These are phyloP conservation scores for Aegilops speltoides DNA, from an alignment of 176 grass and related monocot species.

Conservation along the genomic window DNA sequence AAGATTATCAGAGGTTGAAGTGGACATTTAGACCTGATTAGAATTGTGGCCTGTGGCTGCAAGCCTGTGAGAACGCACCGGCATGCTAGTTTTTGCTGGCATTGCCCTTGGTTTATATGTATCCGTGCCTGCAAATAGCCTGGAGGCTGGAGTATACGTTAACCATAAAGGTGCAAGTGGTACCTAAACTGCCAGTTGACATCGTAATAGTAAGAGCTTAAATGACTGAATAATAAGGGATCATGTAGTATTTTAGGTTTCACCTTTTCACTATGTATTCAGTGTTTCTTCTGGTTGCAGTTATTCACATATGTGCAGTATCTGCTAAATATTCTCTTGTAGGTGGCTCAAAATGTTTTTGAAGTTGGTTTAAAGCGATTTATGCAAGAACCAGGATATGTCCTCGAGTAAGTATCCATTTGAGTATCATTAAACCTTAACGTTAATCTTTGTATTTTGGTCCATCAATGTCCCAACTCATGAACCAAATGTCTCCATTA, in stretches of 20 bases:
- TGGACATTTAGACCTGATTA: background rate
- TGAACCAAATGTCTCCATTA: background rate
- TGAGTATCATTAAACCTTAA: background rate
- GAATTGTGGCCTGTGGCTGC: background rate
- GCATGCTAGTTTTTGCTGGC: background rate
- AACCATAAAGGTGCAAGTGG: constrained; percentile 1
- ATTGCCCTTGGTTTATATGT: background rate
- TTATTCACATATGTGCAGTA: background rate
- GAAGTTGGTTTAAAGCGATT: constrained; percentile 95
- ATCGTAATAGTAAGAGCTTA: background rate
- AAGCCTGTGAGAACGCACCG: background rate
- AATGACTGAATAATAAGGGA: background rate
- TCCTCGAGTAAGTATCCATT: constrained; percentile 77
- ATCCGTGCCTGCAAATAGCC: background rate
- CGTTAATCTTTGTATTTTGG: background rate
- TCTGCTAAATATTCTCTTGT: constrained; percentile 27
- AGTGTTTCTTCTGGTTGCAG: background rate
- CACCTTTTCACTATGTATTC: background rate
- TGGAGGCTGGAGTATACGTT: background rate
- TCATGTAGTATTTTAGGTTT: background rate
- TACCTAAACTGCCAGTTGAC: background rate
- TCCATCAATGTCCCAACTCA: background rate
- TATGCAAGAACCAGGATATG: constrained; percentile 87
- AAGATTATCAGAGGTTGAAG: constrained; percentile 5
- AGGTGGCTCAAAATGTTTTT: constrained; percentile 96